These are phyloP conservation scores for Neovahlkampfia damariscottae DNA, from an alignment of 78 protist species.

Conservation along the genomic window DNA sequence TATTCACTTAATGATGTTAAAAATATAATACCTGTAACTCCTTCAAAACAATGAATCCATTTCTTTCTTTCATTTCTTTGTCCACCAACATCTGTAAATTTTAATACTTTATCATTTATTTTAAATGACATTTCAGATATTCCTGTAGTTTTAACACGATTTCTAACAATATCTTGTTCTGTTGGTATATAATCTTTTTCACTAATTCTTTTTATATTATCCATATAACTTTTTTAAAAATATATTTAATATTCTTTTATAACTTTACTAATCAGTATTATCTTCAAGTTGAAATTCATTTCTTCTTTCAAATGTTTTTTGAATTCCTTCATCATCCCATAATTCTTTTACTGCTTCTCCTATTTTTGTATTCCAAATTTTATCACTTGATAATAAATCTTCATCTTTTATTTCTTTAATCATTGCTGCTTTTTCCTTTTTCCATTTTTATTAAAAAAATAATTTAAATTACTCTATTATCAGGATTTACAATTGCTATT, in stretches of 20 bases:
- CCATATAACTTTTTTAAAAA: no score
- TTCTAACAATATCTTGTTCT: conserved; percentile 75
- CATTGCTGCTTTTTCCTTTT: conserved; percentile 5
- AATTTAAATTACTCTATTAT: neutral
- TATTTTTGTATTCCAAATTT: conserved; percentile 7
- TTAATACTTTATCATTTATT: conserved; percentile 34
- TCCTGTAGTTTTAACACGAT: conserved; percentile 86
- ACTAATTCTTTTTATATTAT: conserved; percentile 20
- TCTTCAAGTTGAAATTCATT: conserved; percentile 79
- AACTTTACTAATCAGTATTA: conserved; percentile 69
- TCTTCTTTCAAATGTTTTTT: conserved; percentile 34
- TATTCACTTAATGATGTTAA: conserved; percentile 52
- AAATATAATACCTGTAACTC: conserved; percentile 61
- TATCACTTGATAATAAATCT: neutral
- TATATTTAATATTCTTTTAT: no score
- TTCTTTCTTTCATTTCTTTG: conserved; percentile 82
- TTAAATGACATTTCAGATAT: conserved; percentile 66
- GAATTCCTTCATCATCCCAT: conserved; percentile 73
- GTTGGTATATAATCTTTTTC: conserved; percentile 61
- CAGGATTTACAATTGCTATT: neutral
- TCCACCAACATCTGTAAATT: conserved; percentile 89
- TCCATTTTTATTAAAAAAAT: neutral
- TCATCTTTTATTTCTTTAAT: conserved; percentile 2
- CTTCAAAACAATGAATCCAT: conserved; percentile 89
- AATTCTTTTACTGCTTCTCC: conserved; percentile 37